Evolutionary conservation across 169 alveolate genomes (phyloP).

Genomic region (Plasmodium cynomolgi): DNA sequence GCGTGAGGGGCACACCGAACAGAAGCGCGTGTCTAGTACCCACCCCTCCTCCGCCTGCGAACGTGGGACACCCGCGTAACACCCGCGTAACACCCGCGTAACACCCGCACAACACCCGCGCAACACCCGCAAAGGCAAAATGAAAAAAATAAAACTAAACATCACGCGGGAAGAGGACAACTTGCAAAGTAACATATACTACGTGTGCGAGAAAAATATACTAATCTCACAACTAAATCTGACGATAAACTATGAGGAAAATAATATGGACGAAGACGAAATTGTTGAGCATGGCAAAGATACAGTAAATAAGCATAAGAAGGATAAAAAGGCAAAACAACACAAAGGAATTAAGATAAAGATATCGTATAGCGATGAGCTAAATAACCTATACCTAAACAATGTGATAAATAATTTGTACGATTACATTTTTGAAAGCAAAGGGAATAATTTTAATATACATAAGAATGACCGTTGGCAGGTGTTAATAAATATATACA

Average conservation of each 20-base stretch:
- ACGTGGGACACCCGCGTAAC: background rate
- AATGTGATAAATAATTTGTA: slow-evolving; percentile 71
- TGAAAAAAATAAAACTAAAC: slow-evolving; percentile 66
- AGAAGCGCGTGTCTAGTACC: background rate
- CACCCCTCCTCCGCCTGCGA: background rate
- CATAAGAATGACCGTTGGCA: slow-evolving; percentile 58
- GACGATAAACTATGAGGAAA: slow-evolving; percentile 69
- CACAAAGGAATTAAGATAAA: slow-evolving; percentile 47
- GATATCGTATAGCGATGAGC: slow-evolving; percentile 58
- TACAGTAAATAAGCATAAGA: background rate
- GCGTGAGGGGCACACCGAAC: background rate
- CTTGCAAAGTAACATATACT: slow-evolving; percentile 63
- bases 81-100: background rate
- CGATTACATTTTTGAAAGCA: slow-evolving; percentile 64
- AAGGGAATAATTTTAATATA: slow-evolving; percentile 33
- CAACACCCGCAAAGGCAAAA: background rate
- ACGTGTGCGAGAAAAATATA: slow-evolving; percentile 73
- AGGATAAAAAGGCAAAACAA: slow-evolving; percentile 1
- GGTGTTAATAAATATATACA: slow-evolving; percentile 66
- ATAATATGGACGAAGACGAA: slow-evolving; percentile 45
- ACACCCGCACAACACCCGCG: background rate
- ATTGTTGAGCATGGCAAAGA: background rate
- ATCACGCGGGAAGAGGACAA: slow-evolving; percentile 67
- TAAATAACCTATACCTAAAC: slow-evolving; percentile 60
- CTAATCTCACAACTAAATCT: slow-evolving; percentile 50